Conservation (phyloP, 2,329 filamentous ascomycete species). For the Penicillium expansum region DNA sequence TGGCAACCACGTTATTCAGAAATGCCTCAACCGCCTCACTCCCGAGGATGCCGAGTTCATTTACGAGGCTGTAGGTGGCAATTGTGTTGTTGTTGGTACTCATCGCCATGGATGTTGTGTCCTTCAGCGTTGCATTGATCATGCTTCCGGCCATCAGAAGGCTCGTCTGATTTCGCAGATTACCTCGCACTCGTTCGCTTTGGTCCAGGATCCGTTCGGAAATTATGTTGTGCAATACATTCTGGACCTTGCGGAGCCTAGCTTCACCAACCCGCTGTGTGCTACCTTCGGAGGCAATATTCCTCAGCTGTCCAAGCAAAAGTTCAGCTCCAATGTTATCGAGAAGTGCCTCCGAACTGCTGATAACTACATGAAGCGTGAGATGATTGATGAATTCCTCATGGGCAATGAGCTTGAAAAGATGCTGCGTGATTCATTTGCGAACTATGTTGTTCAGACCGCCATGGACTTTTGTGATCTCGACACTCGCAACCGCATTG, state of each 20-base stretch:
- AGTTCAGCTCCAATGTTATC: conserved; percentile 98
- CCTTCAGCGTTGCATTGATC: conserved; percentile 95
- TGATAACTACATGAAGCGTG: conserved; percentile 68
- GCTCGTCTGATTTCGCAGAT: conserved; percentile 81
- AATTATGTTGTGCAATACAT: conserved; percentile 99
- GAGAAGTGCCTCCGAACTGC: conserved; percentile 93
- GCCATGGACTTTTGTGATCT: conserved; percentile 81
- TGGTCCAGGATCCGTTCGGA: conserved; percentile 95
- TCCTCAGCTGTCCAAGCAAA: conserved; percentile 78
- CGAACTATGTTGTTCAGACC: conserved; percentile 98
- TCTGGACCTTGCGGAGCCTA: conserved; percentile 82
- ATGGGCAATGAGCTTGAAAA: conserved; percentile 74
- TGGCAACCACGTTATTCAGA: conserved; percentile 98
- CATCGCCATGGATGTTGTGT: conserved; percentile 98
- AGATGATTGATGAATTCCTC: conserved; percentile 81
- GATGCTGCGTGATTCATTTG: conserved; percentile 86
- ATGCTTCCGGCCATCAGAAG: conserved; percentile 88
- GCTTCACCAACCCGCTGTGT: conserved; percentile 87
- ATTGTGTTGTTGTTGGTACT: conserved; percentile 88
- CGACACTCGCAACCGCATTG: conserved; percentile 68
- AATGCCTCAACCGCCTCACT: conserved; percentile 92
- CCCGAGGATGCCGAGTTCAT: conserved; percentile 89
- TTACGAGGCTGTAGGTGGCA: conserved; percentile 83
- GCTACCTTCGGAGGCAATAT: conserved; percentile 73
- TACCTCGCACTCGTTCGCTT: conserved; percentile 78